Evolutionary conservation across 768 basidiomycete species (phyloP), one percentile per base, ranked within the genome.

Genomic region (Lyophyllum semitale): DNA sequence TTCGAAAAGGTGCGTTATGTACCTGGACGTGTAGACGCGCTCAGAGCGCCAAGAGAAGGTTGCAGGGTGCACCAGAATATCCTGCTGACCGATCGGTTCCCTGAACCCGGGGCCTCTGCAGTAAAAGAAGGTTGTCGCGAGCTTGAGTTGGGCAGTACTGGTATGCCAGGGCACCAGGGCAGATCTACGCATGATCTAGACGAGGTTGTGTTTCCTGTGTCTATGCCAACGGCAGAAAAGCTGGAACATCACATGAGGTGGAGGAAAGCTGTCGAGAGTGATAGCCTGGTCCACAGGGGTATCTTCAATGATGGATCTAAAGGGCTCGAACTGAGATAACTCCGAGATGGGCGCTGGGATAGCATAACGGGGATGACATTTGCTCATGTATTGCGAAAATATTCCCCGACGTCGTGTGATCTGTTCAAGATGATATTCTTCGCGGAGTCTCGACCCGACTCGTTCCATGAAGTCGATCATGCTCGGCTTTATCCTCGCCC

Each of bases 401-500:
- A 64, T 50, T n/a, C 54, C 57, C 23, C 63, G 56, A 18, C 61
- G 63, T 26, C 48, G 37, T 35, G 56, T 59, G 47, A 62, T 57
- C 18, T 62, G 53, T n/a, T 59, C 54, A 17, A 60, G 51, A 26
- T 45, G 60, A 40, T 56, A 33, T 25, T 54, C 56, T 30, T 60
- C 55, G 9, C 58, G 53, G 43, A 59, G 60, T 30, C 45, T 57
- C 17, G 54, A 41, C 54, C 61, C 69, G 61, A 74, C 70, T 27
- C 60, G 63, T 18, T 67, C 51, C 76, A 77, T 77, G 52, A 72
- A 73, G 9, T 47, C 52, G 55, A 72, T 58, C 59, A 77, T 62
- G 22, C 67, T 66, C 8, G 3, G 29, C 53, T 63, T 65, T 38
- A 77, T 77, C 42, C 73, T 77, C 35, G 59, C 54, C 75, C 75